Conservation (phyloP, 108 stramenopile genomes). For the Conticribra guillardii region DNA sequence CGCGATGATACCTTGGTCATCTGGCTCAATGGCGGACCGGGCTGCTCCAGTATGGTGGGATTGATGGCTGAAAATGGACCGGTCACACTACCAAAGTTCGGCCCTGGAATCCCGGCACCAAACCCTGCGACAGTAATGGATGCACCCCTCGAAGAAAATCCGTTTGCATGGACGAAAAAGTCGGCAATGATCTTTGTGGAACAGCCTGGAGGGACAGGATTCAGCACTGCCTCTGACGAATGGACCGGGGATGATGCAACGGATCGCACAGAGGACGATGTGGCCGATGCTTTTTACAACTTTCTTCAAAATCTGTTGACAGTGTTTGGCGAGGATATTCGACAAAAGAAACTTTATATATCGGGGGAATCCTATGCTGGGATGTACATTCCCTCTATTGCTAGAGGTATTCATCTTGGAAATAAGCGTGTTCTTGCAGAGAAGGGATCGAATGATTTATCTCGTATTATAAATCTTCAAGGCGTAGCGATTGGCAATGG, state of each 20-base stretch:
- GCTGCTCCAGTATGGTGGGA: conserved; percentile 23
- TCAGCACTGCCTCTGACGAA: conserved; percentile 41
- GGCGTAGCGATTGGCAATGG: conserved; percentile 75
- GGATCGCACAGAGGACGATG: conserved; percentile 45
- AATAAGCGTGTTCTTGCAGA: conserved; percentile 31
- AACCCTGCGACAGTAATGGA: conserved; percentile 32
- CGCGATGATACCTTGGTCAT: conserved; percentile 50
- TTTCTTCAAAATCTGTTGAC: conserved; percentile 56
- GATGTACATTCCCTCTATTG: conserved; percentile 79
- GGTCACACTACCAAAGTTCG: conserved; percentile 35
- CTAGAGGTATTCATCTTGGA: conserved; percentile 58
- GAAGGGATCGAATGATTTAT: background rate
- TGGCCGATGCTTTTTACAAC: conserved; percentile 37
- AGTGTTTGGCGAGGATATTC: conserved; percentile 59
- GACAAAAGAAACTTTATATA: conserved; percentile 70
- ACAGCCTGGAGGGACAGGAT: conserved; percentile 54
- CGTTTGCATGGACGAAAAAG: conserved; percentile 50
- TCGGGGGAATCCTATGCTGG: conserved; percentile 90
- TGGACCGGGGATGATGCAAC: conserved; percentile 41
- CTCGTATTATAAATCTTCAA: conserved; percentile 42
- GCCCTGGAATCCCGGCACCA: conserved; percentile 38
- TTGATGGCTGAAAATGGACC: conserved; percentile 45
- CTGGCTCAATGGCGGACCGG: conserved; percentile 50
- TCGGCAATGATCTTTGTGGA: conserved; percentile 47
- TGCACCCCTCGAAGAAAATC: conserved; percentile 47